A percentile compares a stretch with the other conserved stretches of the same genome.
Evolutionary conservation across 805 yeast species (phyloP).

Genomic region (Nakazawaea siamensis): DNA sequence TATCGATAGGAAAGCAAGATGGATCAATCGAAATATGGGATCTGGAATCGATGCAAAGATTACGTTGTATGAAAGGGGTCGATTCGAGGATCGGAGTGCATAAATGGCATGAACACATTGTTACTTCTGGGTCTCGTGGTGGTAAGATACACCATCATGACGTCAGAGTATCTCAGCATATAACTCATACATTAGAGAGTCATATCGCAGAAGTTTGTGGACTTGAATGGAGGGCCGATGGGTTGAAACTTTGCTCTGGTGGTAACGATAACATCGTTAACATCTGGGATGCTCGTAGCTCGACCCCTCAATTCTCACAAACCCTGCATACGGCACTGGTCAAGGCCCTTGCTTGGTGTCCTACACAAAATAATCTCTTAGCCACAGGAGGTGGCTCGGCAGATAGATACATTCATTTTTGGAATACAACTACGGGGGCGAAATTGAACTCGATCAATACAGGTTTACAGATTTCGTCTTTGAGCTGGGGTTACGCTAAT

Average conservation of each 20-base stretch:
- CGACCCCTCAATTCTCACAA: slow-evolving; percentile 64
- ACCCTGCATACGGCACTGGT: slow-evolving; percentile 88
- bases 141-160: slow-evolving; percentile 86
- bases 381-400: slow-evolving; percentile 98
- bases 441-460: slow-evolving; percentile 82
- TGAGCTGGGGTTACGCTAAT: slow-evolving; percentile 79
- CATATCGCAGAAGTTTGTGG: slow-evolving; percentile 94
- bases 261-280: slow-evolving; percentile 92
- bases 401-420: slow-evolving; percentile 83
- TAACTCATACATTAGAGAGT: slow-evolving; percentile 47
- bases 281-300: slow-evolving; percentile 81
- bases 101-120: slow-evolving; percentile 74
- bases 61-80: slow-evolving; percentile 71
- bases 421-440: slow-evolving; percentile 91
- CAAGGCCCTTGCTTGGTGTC: slow-evolving; percentile 93
- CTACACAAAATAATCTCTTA: slow-evolving; percentile 67
- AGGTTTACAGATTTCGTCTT: slow-evolving; percentile 89
- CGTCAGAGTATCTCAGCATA: slow-evolving; percentile 76
- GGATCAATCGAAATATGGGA: slow-evolving; percentile 94
- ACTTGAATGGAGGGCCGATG: slow-evolving; percentile 76
- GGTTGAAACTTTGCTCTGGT: slow-evolving; percentile 80
- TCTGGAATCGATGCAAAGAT: slow-evolving; percentile 61
- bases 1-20: slow-evolving; percentile 76
- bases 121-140: slow-evolving; percentile 81
- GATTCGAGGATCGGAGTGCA: slow-evolving; percentile 76